phyloP scores from a whole-genome alignment of 495 filamentous ascomycete species.

The Podospora pseudocomata region DNA sequence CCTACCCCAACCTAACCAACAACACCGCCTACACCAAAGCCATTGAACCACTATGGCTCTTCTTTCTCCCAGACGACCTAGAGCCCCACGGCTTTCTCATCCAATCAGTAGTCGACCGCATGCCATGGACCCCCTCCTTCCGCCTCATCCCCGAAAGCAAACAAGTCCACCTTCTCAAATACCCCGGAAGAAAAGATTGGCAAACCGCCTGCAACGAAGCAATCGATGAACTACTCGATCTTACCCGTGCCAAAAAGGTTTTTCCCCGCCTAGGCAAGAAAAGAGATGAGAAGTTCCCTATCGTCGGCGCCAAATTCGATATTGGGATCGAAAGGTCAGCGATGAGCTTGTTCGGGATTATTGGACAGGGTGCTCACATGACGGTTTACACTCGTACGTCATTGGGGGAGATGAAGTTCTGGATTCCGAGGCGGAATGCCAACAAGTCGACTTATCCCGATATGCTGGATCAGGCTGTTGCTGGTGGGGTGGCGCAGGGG shows the following conservation, averaged over 20 bases:
- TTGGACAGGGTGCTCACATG: constrained; percentile 48
- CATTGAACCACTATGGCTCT: neutral
- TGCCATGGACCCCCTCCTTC: neutral
- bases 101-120: neutral
- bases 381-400: constrained; percentile 39
- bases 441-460: constrained; percentile 49
- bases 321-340: neutral
- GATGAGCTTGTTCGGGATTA: constrained; percentile 46
- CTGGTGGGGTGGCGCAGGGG: constrained; percentile 47
- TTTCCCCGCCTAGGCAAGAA: neutral
- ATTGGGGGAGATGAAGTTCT: constrained; percentile 39
- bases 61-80: neutral
- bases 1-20: neutral
- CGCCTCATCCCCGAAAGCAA: neutral
- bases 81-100: neutral
- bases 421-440: constrained; percentile 48
- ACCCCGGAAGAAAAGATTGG: neutral
- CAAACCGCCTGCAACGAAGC: neutral
- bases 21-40: neutral
- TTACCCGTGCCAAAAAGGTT: neutral
- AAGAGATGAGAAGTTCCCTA: neutral
- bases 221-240: neutral
- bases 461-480: constrained; percentile 55
- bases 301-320: neutral
- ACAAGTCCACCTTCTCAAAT: neutral